Conservation (phyloP, 2,329 filamentous ascomycete genomes). For the Stenocarpella maydis region DNA sequence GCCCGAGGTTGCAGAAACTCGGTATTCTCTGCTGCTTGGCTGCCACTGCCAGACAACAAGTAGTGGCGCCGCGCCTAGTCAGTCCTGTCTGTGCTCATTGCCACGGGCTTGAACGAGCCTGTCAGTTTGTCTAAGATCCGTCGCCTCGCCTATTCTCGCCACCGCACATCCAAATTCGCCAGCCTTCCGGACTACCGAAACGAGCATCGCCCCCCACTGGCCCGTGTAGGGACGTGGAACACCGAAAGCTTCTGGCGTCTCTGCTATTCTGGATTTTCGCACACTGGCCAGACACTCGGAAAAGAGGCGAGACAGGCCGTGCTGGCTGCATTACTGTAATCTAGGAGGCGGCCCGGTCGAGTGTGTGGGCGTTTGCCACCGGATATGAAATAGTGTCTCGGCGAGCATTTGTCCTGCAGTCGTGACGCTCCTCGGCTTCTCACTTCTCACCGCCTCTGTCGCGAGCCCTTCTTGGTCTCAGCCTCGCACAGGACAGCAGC, state of each 20-base stretch:
- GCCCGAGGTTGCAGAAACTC: not conserved
- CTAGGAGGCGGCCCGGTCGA: not conserved
- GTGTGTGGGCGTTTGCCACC: not conserved
- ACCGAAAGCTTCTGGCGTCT: conserved; percentile 19
- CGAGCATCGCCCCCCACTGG: not conserved
- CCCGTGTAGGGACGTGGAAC: not conserved
- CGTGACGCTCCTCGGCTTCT: not conserved
- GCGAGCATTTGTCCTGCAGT: not conserved
- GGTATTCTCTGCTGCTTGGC: not conserved
- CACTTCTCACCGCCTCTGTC: conserved; percentile 12
- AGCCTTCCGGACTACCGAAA: not conserved
- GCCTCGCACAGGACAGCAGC: conserved; percentile 1
- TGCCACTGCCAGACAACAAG: too few relatives aligned
- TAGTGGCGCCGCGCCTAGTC: not conserved
- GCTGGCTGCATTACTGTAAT: not conserved
- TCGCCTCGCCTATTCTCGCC: conserved; percentile 17
- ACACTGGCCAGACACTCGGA: conserved; percentile 4
- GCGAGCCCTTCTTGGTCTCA: not conserved
- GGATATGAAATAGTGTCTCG: conserved; percentile 11
- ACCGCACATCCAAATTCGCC: conserved; percentile 4
- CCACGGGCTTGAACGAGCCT: conserved; percentile 8
- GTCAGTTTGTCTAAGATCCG: not conserved
- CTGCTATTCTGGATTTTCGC: conserved; percentile 21
- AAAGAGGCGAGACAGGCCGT: not conserved
- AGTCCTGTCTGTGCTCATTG: not conserved